These are phyloP conservation scores for Colletotrichum magnum DNA, from an alignment of 2,329 filamentous ascomycete species.

Conservation along the genomic window DNA sequence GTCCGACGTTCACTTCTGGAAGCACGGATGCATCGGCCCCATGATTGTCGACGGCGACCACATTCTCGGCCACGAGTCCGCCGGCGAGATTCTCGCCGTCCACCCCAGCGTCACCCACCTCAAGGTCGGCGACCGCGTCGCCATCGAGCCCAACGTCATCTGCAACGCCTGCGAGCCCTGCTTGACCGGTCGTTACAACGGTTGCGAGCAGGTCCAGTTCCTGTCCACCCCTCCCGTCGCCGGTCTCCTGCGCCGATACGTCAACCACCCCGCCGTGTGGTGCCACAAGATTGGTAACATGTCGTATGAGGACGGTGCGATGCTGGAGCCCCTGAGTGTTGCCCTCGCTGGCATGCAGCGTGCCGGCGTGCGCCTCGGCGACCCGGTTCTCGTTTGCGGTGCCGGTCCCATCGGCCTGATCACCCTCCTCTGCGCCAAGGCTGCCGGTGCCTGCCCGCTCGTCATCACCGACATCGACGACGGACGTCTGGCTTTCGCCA, in stretches of 20 bases:
- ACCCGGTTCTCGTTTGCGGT: conserved; percentile 90
- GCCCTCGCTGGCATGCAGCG: conserved; percentile 90
- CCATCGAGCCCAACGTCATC: conserved; percentile 94
- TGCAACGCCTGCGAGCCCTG: conserved; percentile 93
- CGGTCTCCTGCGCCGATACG: conserved; percentile 89
- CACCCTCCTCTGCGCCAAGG: conserved; percentile 85
- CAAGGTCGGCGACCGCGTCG: conserved; percentile 89
- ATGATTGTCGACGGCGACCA: conserved; percentile 94
- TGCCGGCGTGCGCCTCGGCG: conserved; percentile 84
- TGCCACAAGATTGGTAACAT: conserved; percentile 96
- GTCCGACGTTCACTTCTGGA: conserved; percentile 98
- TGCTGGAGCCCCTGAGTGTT: conserved; percentile 92
- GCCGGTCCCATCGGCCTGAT: conserved; percentile 95
- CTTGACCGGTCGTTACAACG: conserved; percentile 94
- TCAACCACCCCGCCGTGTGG: conserved; percentile 95
- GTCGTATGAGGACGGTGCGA: conserved; percentile 90
- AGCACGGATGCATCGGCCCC: conserved; percentile 92
- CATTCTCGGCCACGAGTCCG: conserved; percentile 94
- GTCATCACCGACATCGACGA: conserved; percentile 97
- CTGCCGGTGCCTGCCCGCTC: conserved; percentile 90
- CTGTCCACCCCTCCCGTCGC: conserved; percentile 91
- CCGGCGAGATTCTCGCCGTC: conserved; percentile 85
- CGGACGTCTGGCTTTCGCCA: conserved; percentile 86
- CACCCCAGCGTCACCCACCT: conserved; percentile 84
- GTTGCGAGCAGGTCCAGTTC: conserved; percentile 88